Conservation (phyloP, 192 early-diverging fungal genomes). For the Coemansia sp. region DNA sequence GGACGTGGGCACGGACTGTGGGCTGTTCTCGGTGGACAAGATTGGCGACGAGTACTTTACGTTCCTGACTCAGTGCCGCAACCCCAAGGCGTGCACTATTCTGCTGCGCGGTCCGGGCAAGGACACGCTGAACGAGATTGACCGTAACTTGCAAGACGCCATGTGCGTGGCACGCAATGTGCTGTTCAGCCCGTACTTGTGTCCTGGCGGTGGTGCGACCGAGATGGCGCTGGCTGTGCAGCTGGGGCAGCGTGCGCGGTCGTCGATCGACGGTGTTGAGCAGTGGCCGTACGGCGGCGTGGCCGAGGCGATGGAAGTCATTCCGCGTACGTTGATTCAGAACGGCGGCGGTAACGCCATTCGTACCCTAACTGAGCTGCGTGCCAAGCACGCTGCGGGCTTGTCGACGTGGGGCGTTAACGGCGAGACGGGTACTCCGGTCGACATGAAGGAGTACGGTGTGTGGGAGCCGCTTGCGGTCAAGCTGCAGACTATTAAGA, state of each 20-base stretch:
- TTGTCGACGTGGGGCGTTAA: constrained; percentile 94
- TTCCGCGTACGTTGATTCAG: constrained; percentile 97
- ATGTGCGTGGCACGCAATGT: constrained; percentile 99
- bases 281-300: constrained; percentile 97
- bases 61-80: constrained; percentile 89
- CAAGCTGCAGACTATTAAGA: constrained; percentile 99
- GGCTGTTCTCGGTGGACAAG: constrained; percentile 92
- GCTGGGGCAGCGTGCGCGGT: constrained; percentile 86
- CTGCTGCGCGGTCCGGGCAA: constrained; percentile 95
- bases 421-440: constrained; percentile 85
- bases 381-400: constrained; percentile 92
- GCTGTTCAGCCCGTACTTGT: constrained; percentile 89
- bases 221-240: constrained; percentile 96
- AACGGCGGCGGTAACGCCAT: constrained; percentile 99
- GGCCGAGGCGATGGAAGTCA: constrained; percentile 95
- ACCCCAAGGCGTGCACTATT: constrained; percentile 99
- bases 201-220: constrained; percentile 96
- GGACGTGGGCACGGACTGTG: constrained; percentile 95
- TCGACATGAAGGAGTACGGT: constrained; percentile 97
- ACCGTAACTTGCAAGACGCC: constrained; percentile 98
- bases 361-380: constrained; percentile 88
- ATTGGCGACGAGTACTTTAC: constrained; percentile 99
- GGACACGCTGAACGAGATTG: constrained; percentile 97
- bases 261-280: constrained; percentile 77
- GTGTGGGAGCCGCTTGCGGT: constrained; percentile 99